A percentile compares a stretch with the other conserved stretches of the same genome.
Evolutionary conservation across 306 rosid species (phyloP).

Genomic region (Rubus parviflorus): DNA sequence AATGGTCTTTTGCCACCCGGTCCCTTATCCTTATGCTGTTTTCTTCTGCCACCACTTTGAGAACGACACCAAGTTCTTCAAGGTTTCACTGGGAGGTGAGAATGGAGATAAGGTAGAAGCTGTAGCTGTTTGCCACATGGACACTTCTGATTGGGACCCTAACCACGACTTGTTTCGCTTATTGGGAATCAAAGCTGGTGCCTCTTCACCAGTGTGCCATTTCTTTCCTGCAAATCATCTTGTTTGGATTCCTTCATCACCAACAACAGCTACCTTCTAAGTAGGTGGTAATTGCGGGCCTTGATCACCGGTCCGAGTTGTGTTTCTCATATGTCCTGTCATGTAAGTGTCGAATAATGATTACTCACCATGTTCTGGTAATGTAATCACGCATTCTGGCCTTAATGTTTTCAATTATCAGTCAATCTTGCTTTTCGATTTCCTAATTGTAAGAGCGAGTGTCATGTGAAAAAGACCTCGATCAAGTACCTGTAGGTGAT

Average conservation of each 20-base stretch:
- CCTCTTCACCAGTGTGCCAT: slow-evolving; percentile 50
- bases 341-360: not conserved
- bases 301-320: not conserved
- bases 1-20: slow-evolving; percentile 57
- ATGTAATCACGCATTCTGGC: not conserved
- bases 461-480: not conserved
- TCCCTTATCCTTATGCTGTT: slow-evolving; percentile 48
- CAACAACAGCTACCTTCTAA: slow-evolving; percentile 33
- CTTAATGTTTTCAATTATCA: not conserved
- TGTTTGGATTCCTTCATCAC: slow-evolving; percentile 45
- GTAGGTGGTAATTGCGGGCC: not conserved
- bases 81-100: slow-evolving; percentile 44
- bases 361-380: not conserved
- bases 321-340: not conserved
- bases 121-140: slow-evolving; percentile 59
- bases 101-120: slow-evolving; percentile 52
- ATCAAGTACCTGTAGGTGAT: not conserved
- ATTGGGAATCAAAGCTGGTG: slow-evolving; percentile 42
- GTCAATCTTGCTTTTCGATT: not conserved
- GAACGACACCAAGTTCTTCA: slow-evolving; percentile 49
- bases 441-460: not conserved
- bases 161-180: slow-evolving; percentile 29
- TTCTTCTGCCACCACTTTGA: slow-evolving; percentile 55
- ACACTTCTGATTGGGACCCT: slow-evolving; percentile 59
- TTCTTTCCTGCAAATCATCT: slow-evolving; percentile 57